A percentile compares a stretch with the other conserved stretches of the same genome.
These are phyloP conservation scores for Colletotrichum lupini DNA, from an alignment of 2,329 filamentous ascomycete species.

Conservation along the genomic window DNA sequence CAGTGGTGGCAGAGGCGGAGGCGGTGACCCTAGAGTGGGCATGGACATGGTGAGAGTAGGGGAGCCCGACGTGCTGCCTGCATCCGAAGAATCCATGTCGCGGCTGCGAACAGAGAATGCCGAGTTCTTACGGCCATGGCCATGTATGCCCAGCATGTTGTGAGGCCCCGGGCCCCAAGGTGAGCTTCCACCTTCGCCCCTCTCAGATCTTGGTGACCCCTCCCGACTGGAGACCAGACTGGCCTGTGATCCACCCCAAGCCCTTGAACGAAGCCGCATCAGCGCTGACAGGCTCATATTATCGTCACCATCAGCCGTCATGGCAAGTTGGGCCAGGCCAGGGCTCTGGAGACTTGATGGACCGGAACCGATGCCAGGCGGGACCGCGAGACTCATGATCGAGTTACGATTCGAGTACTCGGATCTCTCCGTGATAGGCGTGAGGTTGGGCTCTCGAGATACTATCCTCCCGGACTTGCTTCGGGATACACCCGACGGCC, in stretches of 20 bases:
- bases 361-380: conserved; percentile 51
- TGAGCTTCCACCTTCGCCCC: conserved; percentile 59
- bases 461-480: conserved; percentile 79
- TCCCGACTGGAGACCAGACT: conserved; percentile 70
- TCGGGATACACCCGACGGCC: conserved; percentile 76
- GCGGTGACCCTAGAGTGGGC: conserved; percentile 43
- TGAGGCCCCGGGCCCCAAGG: conserved; percentile 47
- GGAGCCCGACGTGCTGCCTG: conserved; percentile 58
- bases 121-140: conserved; percentile 61
- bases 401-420: conserved; percentile 97
- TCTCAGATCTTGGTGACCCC: conserved; percentile 61
- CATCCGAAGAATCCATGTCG: conserved; percentile 61
- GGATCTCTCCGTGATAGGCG: conserved; percentile 94
- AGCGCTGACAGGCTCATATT: conserved; percentile 81
- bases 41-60: conserved; percentile 61
- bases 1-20: conserved; percentile 35
- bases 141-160: conserved; percentile 33
- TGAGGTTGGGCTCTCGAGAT: conserved; percentile 89
- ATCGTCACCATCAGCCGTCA: conserved; percentile 66
- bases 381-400: conserved; percentile 77
- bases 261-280: conserved; percentile 76
- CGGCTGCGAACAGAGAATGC: conserved; percentile 60
- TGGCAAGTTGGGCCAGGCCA: conserved; percentile 81
- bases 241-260: conserved; percentile 84
- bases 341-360: conserved; percentile 73